A percentile compares a stretch with the other conserved stretches of the same genome.
These are phyloP conservation scores for Anthracocystis setariae DNA, from an alignment of 1,284 basidiomycete genomes.

Conservation along the genomic window DNA sequence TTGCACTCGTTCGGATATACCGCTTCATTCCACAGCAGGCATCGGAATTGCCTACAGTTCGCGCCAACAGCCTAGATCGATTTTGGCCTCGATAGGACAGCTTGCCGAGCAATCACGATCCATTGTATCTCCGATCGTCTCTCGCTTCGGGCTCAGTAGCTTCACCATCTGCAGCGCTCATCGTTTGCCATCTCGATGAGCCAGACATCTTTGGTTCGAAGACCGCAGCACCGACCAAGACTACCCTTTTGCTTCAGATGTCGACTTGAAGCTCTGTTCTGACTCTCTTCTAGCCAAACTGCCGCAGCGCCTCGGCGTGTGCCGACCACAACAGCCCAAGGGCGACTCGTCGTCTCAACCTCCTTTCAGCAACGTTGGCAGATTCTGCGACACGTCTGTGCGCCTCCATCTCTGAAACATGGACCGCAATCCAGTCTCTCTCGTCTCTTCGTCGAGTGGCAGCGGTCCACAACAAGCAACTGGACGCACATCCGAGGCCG, in stretches of 20 bases:
- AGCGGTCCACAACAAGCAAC: conserved; percentile 4
- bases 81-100: too few species aligned
- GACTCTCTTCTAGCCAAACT: conserved; percentile 1
- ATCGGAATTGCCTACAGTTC: background rate
- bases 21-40: too few species aligned
- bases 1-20: too few species aligned
- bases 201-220: too few species aligned
- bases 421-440: conserved; percentile 14
- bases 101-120: too few species aligned
- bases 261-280: background rate
- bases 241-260: background rate
- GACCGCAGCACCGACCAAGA: too few species aligned
- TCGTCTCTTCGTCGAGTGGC: conserved; percentile 1
- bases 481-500: conserved; percentile 2
- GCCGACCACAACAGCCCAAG: background rate
- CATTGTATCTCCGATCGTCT: too few species aligned
- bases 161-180: too few species aligned
- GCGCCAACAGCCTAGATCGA: too few species aligned
- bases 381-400: background rate
- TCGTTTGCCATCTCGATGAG: too few species aligned
- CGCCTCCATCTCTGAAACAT: conserved; percentile 1
- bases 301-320: conserved; percentile 12
- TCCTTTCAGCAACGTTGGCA: background rate
- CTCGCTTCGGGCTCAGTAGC: too few species aligned
- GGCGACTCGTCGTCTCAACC: background rate